A percentile compares a stretch with the other conserved stretches of the same genome.
phyloP scores from a whole-genome alignment of 2,329 filamentous ascomycete species.

The Pseudogymnoascus sp. region DNA sequence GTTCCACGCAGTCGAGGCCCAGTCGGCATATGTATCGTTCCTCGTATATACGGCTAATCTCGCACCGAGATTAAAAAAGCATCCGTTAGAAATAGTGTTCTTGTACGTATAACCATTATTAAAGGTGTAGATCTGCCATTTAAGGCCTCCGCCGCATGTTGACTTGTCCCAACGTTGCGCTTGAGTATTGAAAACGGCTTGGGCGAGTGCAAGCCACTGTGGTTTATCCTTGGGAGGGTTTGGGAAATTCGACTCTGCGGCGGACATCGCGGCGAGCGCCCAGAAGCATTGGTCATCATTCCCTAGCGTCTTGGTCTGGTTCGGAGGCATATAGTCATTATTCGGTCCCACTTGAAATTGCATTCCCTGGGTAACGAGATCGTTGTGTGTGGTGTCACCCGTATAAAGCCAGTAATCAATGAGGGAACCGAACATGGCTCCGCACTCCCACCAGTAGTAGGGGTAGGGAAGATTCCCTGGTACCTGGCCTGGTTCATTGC shows the following conservation, averaged over 20 bases:
- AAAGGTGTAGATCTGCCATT: conserved; percentile 79
- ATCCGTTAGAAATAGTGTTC: conserved; percentile 54
- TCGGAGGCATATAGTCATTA: conserved; percentile 68
- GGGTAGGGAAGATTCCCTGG: conserved; percentile 45
- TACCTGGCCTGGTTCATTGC: conserved; percentile 41
- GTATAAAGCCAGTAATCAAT: conserved; percentile 84
- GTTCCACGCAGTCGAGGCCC: conserved; percentile 65
- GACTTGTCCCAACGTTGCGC: conserved; percentile 61
- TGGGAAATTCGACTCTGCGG: conserved; percentile 57
- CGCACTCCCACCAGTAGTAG: conserved; percentile 57
- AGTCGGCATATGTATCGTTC: conserved; percentile 67
- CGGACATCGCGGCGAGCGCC: conserved; percentile 61
- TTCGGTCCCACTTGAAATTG: conserved; percentile 65
- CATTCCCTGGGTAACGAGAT: conserved; percentile 57
- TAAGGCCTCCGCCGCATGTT: conserved; percentile 64
- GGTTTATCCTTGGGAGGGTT: conserved; percentile 48
- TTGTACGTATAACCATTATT: conserved; percentile 78
- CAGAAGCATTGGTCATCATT: conserved; percentile 73
- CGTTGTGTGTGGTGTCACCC: conserved; percentile 62
- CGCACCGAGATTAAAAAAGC: conserved; percentile 54
- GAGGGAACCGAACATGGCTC: conserved; percentile 62
- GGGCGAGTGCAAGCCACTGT: conserved; percentile 62
- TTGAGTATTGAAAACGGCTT: conserved; percentile 76
- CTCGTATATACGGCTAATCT: conserved; percentile 68
- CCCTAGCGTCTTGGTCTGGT: conserved; percentile 59